These are phyloP conservation scores for Tricharina praecox DNA, from an alignment of 495 filamentous ascomycete genomes.

Conservation along the genomic window DNA sequence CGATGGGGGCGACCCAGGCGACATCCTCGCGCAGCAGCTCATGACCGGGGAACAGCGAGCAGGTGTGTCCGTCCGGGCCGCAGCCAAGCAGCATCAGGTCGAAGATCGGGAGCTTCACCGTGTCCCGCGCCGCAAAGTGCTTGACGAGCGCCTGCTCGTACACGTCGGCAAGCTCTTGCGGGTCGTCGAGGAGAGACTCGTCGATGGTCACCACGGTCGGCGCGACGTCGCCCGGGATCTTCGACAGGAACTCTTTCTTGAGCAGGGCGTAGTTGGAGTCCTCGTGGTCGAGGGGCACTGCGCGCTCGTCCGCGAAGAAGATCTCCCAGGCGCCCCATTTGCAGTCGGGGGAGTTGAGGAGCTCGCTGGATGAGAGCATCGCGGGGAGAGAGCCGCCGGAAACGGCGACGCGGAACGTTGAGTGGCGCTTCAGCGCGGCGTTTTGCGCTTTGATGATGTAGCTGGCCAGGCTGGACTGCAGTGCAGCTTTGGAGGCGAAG, in stretches of 20 bases:
- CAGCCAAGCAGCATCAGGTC: constrained; percentile 83
- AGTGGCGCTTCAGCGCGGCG: constrained; percentile 59
- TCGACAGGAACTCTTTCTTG: constrained; percentile 71
- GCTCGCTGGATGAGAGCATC: constrained; percentile 57
- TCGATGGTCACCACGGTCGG: constrained; percentile 71
- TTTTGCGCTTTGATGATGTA: constrained; percentile 71
- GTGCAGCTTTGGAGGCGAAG: constrained; percentile 47
- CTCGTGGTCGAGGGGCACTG: constrained; percentile 72
- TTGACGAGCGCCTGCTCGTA: constrained; percentile 81
- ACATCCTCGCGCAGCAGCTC: constrained; percentile 69
- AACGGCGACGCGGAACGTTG: constrained; percentile 73
- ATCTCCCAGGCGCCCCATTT: constrained; percentile 85
- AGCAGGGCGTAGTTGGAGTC: constrained; percentile 89
- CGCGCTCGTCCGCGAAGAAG: constrained; percentile 95
- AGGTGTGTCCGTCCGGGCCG: constrained; percentile 92
- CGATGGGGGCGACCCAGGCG: constrained; percentile 82
- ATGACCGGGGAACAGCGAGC: constrained; percentile 86
- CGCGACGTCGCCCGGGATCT: constrained; percentile 49
- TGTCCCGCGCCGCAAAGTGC: constrained; percentile 68
- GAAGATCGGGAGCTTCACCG: constrained; percentile 81
- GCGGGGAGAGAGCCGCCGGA: constrained; percentile 88
- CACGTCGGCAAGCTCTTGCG: constrained; percentile 79
- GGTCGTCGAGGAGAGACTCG: constrained; percentile 50
- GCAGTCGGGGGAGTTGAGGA: constrained; percentile 46
- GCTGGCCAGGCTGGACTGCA: constrained; percentile 56